Percentiles rank a stretch among this genome's conserved stretches.
Conservation (phyloP, 1,284 basidiomycete species). For the Cystobasidium sp. region DNA sequence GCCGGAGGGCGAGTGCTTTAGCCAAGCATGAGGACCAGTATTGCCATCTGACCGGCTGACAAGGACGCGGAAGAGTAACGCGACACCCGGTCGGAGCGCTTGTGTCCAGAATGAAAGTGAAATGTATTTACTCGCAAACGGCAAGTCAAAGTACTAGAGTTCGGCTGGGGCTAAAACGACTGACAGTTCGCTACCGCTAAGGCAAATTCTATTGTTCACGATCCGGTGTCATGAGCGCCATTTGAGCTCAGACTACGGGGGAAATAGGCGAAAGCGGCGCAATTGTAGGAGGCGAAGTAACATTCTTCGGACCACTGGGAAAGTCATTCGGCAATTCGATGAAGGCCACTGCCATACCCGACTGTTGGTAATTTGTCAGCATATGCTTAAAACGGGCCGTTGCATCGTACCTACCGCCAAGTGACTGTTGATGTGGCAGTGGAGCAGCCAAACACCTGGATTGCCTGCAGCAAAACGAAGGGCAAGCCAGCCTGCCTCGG, state of each 20-base stretch:
- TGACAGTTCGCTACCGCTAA: conserved; percentile 12
- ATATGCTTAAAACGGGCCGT: conserved; percentile 9
- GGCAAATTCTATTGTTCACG: conserved; percentile 12
- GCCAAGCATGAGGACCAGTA: conserved; percentile 13
- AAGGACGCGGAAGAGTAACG: conserved; percentile 10
- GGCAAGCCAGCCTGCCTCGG: conserved; percentile 11
- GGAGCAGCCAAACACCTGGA: conserved; percentile 14
- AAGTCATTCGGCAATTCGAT: conserved; percentile 16
- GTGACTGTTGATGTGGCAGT: conserved; percentile 8
- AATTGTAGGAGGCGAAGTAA: conserved; percentile 13
- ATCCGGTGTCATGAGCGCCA: conserved; percentile 10
- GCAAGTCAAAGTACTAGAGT: conserved; percentile 14
- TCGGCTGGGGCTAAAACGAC: conserved; percentile 3
- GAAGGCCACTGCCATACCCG: conserved; percentile 14
- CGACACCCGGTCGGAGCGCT: conserved; percentile 7
- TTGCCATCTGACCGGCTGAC: conserved; percentile 9
- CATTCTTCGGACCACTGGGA: conserved; percentile 6
- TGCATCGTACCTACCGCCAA: conserved; percentile 11
- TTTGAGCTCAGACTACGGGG: conserved; percentile 11
- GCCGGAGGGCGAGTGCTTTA: conserved; percentile 12
- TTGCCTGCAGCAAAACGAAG: conserved; percentile 15
- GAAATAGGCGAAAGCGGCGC: conserved; percentile 12
- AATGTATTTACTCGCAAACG: conserved; percentile 14
- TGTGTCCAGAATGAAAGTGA: conserved; percentile 16
- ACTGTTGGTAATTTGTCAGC: conserved; percentile 7